Evolutionary conservation across 1,139 yeast genomes (phyloP).

Genomic region (Sugiyamaella japonica): DNA sequence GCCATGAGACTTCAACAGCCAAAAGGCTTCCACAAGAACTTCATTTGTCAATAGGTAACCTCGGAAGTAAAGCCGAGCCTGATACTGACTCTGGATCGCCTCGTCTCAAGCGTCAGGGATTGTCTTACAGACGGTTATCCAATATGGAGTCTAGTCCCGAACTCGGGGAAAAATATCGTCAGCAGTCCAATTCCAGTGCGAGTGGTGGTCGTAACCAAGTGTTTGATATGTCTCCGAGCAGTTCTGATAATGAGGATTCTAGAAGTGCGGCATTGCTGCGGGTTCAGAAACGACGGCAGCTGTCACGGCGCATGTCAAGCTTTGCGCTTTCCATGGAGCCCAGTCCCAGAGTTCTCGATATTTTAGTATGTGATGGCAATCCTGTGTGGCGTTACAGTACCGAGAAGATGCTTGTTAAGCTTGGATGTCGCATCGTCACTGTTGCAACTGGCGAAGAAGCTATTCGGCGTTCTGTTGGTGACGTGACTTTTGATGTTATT

Average conservation of each 20-base stretch:
- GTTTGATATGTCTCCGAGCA: slow-evolving; percentile 59
- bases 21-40: slow-evolving; percentile 19
- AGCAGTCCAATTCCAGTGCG: slow-evolving; percentile 33
- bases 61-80: slow-evolving; percentile 2
- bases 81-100: slow-evolving; percentile 18
- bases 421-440: slow-evolving; percentile 81
- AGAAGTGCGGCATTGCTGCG: slow-evolving; percentile 52
- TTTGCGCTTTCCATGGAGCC: slow-evolving; percentile 30
- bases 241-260: slow-evolving; percentile 70
- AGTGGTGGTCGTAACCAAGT: slow-evolving; percentile 27
- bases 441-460: slow-evolving; percentile 82
- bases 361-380: slow-evolving; percentile 82
- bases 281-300: slow-evolving; percentile 55
- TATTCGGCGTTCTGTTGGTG: slow-evolving; percentile 77
- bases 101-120: slow-evolving; percentile 12
- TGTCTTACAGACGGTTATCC: slow-evolving; percentile 28
- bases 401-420: slow-evolving; percentile 60
- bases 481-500: slow-evolving; percentile 80
- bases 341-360: slow-evolving; percentile 49
- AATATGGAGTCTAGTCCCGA: slow-evolving; percentile 36
- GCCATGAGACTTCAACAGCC: slow-evolving; percentile 1
- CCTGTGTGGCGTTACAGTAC: slow-evolving; percentile 76
- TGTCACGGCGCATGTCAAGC: slow-evolving; percentile 20
- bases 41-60: slow-evolving; percentile 17
- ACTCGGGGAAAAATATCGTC: slow-evolving; percentile 31